Conservation (phyloP, 1,284 basidiomycete genomes). For the Boletus sp. region DNA sequence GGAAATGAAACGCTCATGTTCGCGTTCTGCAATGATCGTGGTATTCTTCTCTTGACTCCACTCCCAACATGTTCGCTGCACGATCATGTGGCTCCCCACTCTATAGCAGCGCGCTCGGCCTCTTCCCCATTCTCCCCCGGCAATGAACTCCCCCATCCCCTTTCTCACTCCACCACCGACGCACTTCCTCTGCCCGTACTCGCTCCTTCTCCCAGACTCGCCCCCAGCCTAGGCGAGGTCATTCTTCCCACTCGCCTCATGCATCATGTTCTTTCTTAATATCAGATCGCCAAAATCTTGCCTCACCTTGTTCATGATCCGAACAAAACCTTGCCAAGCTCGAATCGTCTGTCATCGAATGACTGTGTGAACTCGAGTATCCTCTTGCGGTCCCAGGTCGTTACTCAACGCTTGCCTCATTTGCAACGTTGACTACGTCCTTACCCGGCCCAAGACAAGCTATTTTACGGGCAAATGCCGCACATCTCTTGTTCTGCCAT, state of each 20-base stretch:
- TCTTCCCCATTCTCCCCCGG: slow-evolving; percentile 25
- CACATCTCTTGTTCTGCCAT: slow-evolving; percentile 9
- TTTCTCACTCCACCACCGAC: slow-evolving; percentile 19
- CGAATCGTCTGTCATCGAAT: slow-evolving; percentile 26
- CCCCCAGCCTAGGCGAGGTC: background rate
- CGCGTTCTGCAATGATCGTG: slow-evolving; percentile 33
- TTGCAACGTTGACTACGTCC: slow-evolving; percentile 6
- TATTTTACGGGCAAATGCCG: slow-evolving; percentile 23
- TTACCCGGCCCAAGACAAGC: slow-evolving; percentile 13
- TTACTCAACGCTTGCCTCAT: slow-evolving; percentile 19
- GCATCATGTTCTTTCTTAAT: slow-evolving; percentile 38
- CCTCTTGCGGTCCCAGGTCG: slow-evolving; percentile 3
- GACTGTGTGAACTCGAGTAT: slow-evolving; percentile 32
- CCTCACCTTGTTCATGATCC: slow-evolving; percentile 39
- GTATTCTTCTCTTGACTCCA: slow-evolving; percentile 34
- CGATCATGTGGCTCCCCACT: slow-evolving; percentile 25
- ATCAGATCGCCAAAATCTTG: slow-evolving; percentile 37
- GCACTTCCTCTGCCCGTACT: slow-evolving; percentile 6
- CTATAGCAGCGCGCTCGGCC: slow-evolving; percentile 24
- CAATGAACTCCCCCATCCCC: slow-evolving; percentile 27
- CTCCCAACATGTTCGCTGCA: slow-evolving; percentile 36
- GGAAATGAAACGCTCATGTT: slow-evolving; percentile 43
- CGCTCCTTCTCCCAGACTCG: background rate
- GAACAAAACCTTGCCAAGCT: slow-evolving; percentile 19
- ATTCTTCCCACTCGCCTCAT: slow-evolving; percentile 29